Evolutionary conservation across 371 early-diverging fungal genomes (phyloP).

Genomic region (Circinella minor): DNA sequence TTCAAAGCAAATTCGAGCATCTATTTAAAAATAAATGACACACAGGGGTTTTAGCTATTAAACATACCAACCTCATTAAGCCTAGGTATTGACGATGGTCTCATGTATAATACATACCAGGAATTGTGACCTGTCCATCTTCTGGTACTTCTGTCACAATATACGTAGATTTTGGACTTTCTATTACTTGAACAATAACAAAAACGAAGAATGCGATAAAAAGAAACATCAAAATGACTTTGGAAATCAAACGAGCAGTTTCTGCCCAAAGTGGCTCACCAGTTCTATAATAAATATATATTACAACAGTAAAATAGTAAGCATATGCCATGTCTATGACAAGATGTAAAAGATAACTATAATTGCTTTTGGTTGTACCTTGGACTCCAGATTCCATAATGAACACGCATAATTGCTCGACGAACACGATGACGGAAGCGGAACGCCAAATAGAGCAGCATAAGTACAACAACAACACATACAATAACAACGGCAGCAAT

Average conservation of each 20-base stretch:
- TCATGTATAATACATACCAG: conserved; percentile 8
- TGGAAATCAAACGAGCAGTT: conserved; percentile 27
- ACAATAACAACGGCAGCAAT: conserved; percentile 29
- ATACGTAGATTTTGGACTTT: conserved; percentile 31
- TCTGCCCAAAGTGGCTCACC: conserved; percentile 44
- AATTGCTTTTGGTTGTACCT: conserved; percentile 10
- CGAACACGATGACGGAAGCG: conserved; percentile 15
- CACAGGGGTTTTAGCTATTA: too few relatives aligned
- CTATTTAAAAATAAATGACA: neutral
- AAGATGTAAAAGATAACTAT: too few relatives aligned
- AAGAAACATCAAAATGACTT: conserved; percentile 26
- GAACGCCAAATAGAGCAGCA: conserved; percentile 21
- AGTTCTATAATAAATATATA: conserved; percentile 21
- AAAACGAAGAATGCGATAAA: conserved; percentile 31
- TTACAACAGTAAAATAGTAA: neutral
- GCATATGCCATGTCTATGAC: too few relatives aligned
- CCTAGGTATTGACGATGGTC: too few relatives aligned
- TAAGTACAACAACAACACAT: conserved; percentile 3
- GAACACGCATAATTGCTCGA: conserved; percentile 14
- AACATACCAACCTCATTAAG: too few relatives aligned
- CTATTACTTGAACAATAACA: conserved; percentile 31
- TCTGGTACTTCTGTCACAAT: conserved; percentile 15
- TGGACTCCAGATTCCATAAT: conserved; percentile 29
- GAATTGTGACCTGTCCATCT: conserved; percentile 12
- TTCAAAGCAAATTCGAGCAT: conserved; percentile 45